Evolutionary conservation across 106 monocot genomes (phyloP), one percentile per base, ranked within the genome.

Genomic region (Vanilla planifolia): DNA sequence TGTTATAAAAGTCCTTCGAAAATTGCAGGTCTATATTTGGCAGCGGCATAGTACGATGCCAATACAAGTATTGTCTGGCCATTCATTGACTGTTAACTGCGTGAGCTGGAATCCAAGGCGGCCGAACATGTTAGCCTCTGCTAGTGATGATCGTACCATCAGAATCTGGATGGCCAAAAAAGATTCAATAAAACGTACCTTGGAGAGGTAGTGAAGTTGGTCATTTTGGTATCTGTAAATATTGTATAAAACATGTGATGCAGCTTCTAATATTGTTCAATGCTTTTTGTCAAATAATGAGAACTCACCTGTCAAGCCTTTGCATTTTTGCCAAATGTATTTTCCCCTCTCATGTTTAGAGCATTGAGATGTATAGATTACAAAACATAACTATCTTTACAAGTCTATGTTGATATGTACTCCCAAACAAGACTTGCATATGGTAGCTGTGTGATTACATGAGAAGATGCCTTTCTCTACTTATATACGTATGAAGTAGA

Each of bases 121-220:
- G 29, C 82, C 88, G 19, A 79, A 77, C 24, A 88, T 88, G 83
- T 28, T 88, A 64, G 88, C 88, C 47, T 88, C 88, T 1, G 88
- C 88, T 19, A 88, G 88, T 53, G 88, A 88, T 59, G 88, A 88
- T 33, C 51, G 51, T 19, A 88, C 82, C 20, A 61, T 88, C 48
- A 64, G 82, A 3, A 83, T 88, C 48, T 88, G 88, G 88, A 0
- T 81, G 33, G 65, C 75, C 5, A 61, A 39, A 72, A 4, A 35
- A 70, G 42, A 4, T 1, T 48, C 6, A 15, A 14, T 15, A 66
- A 53, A 53, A 53, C 9, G 25, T 15, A 53, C 32, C 32, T 0
- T n/a, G n/a, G n/a, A n/a, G n/a, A n/a, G n/a, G 0, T 8, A 30
- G 14, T 53, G 15, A 10, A 27, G 32, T 53, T 30, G 30, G 0